phyloP scores from a whole-genome alignment of 345 rosid species.

The Rhizophora mangle region DNA sequence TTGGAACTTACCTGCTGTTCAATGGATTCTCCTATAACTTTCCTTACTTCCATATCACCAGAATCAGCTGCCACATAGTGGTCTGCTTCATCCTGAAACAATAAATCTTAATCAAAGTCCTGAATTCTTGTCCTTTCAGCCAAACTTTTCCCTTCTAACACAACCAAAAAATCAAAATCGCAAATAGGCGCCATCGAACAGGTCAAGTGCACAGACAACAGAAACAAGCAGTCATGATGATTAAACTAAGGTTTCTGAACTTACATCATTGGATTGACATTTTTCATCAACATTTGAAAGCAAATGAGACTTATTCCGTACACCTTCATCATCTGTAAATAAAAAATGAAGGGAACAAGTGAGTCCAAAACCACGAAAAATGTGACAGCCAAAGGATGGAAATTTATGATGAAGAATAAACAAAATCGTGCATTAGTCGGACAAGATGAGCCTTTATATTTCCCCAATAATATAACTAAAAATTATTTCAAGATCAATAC shows the following conservation, averaged over 20 bases:
- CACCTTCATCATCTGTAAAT: slow-evolving; percentile 38
- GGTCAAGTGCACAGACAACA: no score
- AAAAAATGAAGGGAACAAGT: not conserved
- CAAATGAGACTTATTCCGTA: slow-evolving; percentile 36
- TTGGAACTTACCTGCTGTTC: slow-evolving; percentile 38
- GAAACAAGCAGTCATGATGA: not conserved
- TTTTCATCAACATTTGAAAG: slow-evolving; percentile 34
- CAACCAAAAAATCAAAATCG: no score
- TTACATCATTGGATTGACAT: slow-evolving; percentile 40
- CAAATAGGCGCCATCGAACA: not conserved
- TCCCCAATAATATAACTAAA: no score
- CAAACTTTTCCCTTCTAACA: no score
- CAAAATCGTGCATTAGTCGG: no score
- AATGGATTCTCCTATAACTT: slow-evolving; percentile 26
- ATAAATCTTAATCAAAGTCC: not conserved
- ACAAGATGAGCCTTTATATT: no score
- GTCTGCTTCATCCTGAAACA: slow-evolving; percentile 32
- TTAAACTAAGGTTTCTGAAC: slow-evolving; percentile 15
- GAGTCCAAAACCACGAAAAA: not conserved
- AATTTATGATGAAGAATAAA: no score
- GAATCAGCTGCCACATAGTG: slow-evolving; percentile 11
- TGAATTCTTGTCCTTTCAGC: no score
- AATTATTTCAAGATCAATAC: no score
- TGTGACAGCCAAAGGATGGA: no score
- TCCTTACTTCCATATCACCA: slow-evolving; percentile 17